Base-by-base conservation (phyloP, 345 rosid genomes). In the Salix dunnii region DNA sequence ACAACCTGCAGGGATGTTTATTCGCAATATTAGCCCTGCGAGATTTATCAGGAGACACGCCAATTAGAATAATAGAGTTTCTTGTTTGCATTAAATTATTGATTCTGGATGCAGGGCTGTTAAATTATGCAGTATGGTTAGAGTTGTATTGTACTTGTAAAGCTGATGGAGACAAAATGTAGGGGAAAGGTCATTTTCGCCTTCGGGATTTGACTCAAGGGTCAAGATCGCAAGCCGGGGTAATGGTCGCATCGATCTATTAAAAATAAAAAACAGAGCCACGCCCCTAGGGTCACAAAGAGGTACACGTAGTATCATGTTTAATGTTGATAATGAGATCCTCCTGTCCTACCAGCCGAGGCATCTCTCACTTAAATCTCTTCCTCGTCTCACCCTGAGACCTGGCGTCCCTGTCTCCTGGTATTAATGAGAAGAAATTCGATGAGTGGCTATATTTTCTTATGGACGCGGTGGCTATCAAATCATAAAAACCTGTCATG, bases 251-350 rank as follows among this genome's bases (percentile, higher is more conserved):
- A 9, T 9, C 43, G 43, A 13, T 3, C 13, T 9, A 40, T 2
- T 31, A 23, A n/a, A 58, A 25, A n/a, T n/a, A 8, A n/a, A 0
- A 67, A 38, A 72, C 2, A 3, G 75, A 70, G 43, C 4, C 9
- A 27, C 14, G 2, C 17, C 16, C 53, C 1, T 49, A 43, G 67
- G 77, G 74, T 36, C 7, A 33, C 30, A 0, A 46, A 12, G 28
- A 73, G 75, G 49, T 4, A 60, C 80, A 64, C 11, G 78, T 68
- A 74, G 86, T 77, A 72, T 86, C 80, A 40, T 79, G 71, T 62
- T 82, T 76, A 84, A 86, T 88, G 87, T 78, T 86, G 88, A 87
- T 49, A 81, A 75, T 25, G 77, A 82, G 83, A 82, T 79, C 17
- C 80, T 74, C 75, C 82, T 74, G 86, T 51, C 87, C 87, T 72